phyloP scores from a whole-genome alignment of 495 filamentous ascomycete genomes.

The Penicillium arizonense region DNA sequence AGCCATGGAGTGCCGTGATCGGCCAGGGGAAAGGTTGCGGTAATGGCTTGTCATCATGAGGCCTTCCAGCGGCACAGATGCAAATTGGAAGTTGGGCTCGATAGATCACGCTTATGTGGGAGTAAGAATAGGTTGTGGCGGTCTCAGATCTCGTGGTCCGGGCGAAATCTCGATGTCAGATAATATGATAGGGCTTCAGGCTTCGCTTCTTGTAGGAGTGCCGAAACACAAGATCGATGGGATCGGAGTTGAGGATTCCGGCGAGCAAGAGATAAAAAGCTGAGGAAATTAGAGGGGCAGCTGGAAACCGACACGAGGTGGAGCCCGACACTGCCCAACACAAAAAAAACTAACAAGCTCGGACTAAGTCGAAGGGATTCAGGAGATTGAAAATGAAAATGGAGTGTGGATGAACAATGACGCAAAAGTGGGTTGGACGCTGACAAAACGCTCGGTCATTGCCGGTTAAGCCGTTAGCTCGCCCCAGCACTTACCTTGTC shows the following conservation, averaged over 20 bases:
- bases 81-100: not conserved
- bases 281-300: conserved; percentile 10
- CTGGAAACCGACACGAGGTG: conserved; percentile 9
- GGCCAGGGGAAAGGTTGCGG: conserved; percentile 32
- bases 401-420: conserved; percentile 12
- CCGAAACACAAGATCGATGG: not conserved
- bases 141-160: not conserved
- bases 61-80: not conserved
- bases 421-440: conserved; percentile 17
- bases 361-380: conserved; percentile 2
- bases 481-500: no score
- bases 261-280: not conserved
- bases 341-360: conserved; percentile 1
- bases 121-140: not conserved
- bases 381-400: not conserved
- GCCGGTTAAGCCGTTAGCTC: no score
- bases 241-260: not conserved
- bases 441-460: conserved; percentile 1
- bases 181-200: not conserved
- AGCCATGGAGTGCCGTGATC: conserved; percentile 26
- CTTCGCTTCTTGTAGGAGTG: conserved; percentile 2
- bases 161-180: not conserved
- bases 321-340: conserved; percentile 15
- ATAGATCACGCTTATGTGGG: not conserved
- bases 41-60: conserved; percentile 18